A percentile compares a stretch with the other conserved stretches of the same genome.
phyloP scores from a whole-genome alignment of 2,329 filamentous ascomycete species.

The Cephalotrichum gorgonifer region DNA sequence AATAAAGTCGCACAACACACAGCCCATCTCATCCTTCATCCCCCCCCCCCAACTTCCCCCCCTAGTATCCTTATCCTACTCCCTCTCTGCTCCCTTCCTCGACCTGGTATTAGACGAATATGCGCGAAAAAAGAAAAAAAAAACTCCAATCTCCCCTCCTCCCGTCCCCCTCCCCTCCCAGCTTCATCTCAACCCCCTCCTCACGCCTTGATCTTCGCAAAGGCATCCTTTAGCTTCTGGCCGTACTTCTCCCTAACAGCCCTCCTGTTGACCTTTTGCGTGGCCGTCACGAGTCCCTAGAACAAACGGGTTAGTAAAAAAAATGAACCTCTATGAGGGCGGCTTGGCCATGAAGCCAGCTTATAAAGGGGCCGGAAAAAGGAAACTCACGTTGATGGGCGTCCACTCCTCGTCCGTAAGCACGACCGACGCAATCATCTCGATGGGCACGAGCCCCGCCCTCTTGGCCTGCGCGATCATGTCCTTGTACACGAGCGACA shows the following conservation, averaged over 20 bases:
- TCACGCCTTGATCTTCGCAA: constrained; percentile 9
- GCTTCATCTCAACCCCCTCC: too few relatives aligned
- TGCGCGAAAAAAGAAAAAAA: too few relatives aligned
- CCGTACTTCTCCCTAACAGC: constrained; percentile 38
- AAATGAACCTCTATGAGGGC: not conserved
- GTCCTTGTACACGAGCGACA: constrained; percentile 52
- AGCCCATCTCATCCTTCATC: too few relatives aligned
- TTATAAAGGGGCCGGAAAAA: not conserved
- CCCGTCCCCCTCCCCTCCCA: too few relatives aligned
- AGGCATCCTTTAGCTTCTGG: constrained; percentile 35
- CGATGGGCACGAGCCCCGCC: constrained; percentile 58
- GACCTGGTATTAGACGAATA: too few relatives aligned
- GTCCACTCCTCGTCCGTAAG: constrained; percentile 83
- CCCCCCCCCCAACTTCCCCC: too few relatives aligned
- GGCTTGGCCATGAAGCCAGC: too few relatives aligned
- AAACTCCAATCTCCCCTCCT: too few relatives aligned
- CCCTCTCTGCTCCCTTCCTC: too few relatives aligned
- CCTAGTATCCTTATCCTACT: too few relatives aligned
- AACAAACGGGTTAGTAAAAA: constrained; percentile 13
- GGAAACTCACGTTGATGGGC: constrained; percentile 61
- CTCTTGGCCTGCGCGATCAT: constrained; percentile 54
- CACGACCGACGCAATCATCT: constrained; percentile 67
- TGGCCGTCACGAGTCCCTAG: constrained; percentile 50
- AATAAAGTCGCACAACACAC: too few relatives aligned
- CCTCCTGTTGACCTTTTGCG: constrained; percentile 49